These are phyloP conservation scores for Fomitopsis pinicola DNA, from an alignment of 1,284 basidiomycete species.

Conservation along the genomic window DNA sequence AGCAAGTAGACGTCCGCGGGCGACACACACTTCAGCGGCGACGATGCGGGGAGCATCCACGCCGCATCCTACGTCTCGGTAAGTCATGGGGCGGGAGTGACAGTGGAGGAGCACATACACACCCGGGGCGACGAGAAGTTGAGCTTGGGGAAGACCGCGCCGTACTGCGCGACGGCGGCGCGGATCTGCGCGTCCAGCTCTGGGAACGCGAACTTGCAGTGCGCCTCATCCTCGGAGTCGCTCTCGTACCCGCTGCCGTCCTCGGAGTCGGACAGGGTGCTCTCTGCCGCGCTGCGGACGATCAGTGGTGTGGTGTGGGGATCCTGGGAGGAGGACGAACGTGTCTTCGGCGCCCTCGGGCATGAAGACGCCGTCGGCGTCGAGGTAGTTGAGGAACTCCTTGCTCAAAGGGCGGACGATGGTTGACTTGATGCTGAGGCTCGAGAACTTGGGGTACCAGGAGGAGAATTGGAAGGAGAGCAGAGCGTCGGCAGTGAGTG, in stretches of 20 bases:
- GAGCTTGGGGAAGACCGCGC: constrained; percentile 90
- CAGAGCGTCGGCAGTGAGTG: constrained; percentile 47
- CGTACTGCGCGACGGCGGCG: constrained; percentile 64
- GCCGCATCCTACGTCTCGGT: constrained; percentile 68
- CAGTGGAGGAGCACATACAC: constrained; percentile 15
- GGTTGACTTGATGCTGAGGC: constrained; percentile 72
- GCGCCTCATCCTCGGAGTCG: constrained; percentile 35
- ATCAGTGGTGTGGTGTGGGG: constrained; percentile 12
- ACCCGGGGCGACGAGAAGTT: constrained; percentile 92
- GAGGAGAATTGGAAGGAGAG: constrained; percentile 81
- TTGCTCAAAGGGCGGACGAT: constrained; percentile 68
- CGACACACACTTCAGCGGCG: constrained; percentile 81
- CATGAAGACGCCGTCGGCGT: constrained; percentile 77
- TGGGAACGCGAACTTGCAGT: constrained; percentile 60
- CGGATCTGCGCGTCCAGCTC: constrained; percentile 76
- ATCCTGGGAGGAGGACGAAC: constrained; percentile 36
- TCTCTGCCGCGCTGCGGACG: constrained; percentile 42
- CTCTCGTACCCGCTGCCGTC: constrained; percentile 32
- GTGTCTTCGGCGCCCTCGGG: constrained; percentile 78
- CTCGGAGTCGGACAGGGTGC: constrained; percentile 57
- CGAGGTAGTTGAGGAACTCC: constrained; percentile 71
- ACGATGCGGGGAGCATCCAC: constrained; percentile 87
- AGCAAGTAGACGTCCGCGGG: constrained; percentile 91
- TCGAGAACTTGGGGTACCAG: constrained; percentile 81
- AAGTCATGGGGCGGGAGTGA: not conserved